Conservation (phyloP, 1,284 basidiomycete species). For the Megacollybia platyphylla region DNA sequence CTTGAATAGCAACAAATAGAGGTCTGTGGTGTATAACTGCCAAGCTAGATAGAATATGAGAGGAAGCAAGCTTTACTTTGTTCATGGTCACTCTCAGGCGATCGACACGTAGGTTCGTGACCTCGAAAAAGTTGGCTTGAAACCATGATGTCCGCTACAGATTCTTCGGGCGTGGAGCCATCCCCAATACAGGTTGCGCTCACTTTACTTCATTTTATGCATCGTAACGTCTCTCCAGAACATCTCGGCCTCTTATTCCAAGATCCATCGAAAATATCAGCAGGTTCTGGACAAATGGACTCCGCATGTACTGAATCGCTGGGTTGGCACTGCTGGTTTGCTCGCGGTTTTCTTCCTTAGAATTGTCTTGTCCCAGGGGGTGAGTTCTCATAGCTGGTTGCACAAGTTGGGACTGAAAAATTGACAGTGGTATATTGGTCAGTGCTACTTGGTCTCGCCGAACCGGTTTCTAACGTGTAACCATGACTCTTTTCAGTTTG, state of each 20-base stretch:
- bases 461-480: neutral
- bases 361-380: slow-evolving; percentile 84
- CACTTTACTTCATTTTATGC: too few relatives aligned
- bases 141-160: slow-evolving; percentile 34
- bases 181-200: slow-evolving; percentile 23
- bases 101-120: neutral
- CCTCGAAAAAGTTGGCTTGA: neutral
- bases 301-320: slow-evolving; percentile 80
- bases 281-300: slow-evolving; percentile 83
- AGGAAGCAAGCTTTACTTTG: slow-evolving; percentile 23
- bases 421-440: slow-evolving; percentile 84
- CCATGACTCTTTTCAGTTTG: slow-evolving; percentile 32
- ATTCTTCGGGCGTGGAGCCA: slow-evolving; percentile 26
- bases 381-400: slow-evolving; percentile 29
- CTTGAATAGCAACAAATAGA: slow-evolving; percentile 73
- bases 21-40: slow-evolving; percentile 19
- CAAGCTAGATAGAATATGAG: slow-evolving; percentile 30
- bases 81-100: slow-evolving; percentile 8
- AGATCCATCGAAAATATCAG: slow-evolving; percentile 64
- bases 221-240: slow-evolving; percentile 17
- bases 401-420: slow-evolving; percentile 1
- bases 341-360: slow-evolving; percentile 75
- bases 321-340: slow-evolving; percentile 71
- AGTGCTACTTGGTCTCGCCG: slow-evolving; percentile 14
- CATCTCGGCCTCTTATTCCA: slow-evolving; percentile 32